A percentile compares a stretch with the other conserved stretches of the same genome.
These are phyloP conservation scores for Debaryomyces psychrophilus DNA, from an alignment of 1,139 yeast genomes.

Conservation along the genomic window DNA sequence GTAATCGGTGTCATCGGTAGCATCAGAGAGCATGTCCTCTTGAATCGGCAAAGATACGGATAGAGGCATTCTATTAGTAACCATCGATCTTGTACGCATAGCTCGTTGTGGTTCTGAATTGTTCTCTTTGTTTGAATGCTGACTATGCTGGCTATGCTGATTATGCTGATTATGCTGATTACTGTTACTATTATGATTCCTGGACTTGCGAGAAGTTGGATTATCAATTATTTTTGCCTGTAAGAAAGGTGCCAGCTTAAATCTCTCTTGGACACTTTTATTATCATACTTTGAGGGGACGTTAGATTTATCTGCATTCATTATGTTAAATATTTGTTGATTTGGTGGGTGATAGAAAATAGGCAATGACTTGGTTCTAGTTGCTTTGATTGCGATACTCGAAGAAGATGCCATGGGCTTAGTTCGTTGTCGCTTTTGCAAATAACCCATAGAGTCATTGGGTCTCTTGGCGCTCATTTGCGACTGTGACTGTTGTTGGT, in stretches of 20 bases:
- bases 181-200: not conserved
- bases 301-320: conserved; percentile 47
- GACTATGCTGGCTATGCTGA: not conserved
- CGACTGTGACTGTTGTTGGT: conserved; percentile 13
- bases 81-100: conserved; percentile 49
- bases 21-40: conserved; percentile 40
- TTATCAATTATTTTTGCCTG: conserved; percentile 44
- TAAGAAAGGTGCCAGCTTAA: conserved; percentile 52
- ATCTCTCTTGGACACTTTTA: conserved; percentile 48
- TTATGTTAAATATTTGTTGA: conserved; percentile 44
- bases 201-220: conserved; percentile 24
- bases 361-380: conserved; percentile 68
- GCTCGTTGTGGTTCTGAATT: conserved; percentile 42
- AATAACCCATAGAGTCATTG: conserved; percentile 5
- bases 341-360: conserved; percentile 50
- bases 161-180: not conserved
- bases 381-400: conserved; percentile 51
- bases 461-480: conserved; percentile 16
- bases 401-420: conserved; percentile 15
- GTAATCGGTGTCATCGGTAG: conserved; percentile 36
- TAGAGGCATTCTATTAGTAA: conserved; percentile 30
- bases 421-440: conserved; percentile 6
- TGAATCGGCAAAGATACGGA: conserved; percentile 45
- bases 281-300: conserved; percentile 44
- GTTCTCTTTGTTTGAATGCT: conserved; percentile 33